These are phyloP conservation scores for Senna siamea DNA, from an alignment of 306 rosid genomes.

Conservation along the genomic window DNA sequence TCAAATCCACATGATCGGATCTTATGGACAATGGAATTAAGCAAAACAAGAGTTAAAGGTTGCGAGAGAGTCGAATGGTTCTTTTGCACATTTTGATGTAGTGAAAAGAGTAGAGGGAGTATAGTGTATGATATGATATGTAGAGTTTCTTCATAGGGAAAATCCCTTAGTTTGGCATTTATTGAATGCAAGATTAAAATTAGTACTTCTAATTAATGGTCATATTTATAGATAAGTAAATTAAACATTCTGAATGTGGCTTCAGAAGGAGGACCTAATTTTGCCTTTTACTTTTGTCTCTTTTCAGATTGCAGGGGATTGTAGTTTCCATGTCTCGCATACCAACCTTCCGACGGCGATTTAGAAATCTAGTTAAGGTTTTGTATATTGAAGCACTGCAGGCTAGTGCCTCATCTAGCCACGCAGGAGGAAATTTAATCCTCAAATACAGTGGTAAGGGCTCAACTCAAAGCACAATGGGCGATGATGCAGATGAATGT, in stretches of 20 bases:
- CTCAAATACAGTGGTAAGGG: constrained; percentile 12
- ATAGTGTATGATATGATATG: no score
- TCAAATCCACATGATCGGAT: no score
- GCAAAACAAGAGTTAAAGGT: no score
- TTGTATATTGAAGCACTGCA: constrained; percentile 72
- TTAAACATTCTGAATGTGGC: neutral
- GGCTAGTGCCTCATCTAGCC: constrained; percentile 47
- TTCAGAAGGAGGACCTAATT: neutral
- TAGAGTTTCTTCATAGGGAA: no score
- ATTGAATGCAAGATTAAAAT: no score
- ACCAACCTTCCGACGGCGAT: constrained; percentile 71
- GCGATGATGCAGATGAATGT: constrained; percentile 28
- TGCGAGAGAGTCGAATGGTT: no score
- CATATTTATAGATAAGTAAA: no score
- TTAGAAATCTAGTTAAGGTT: constrained; percentile 60
- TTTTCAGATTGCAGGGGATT: constrained; percentile 71
- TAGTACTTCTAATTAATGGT: no score
- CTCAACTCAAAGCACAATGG: constrained; percentile 27
- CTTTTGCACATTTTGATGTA: no score
- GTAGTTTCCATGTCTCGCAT: constrained; percentile 69
- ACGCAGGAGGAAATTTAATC: constrained; percentile 37
- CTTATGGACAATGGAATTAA: no score
- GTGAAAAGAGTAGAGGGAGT: no score
- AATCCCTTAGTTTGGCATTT: no score
- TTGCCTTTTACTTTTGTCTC: neutral